phyloP scores from a whole-genome alignment of 768 basidiomycete genomes.

The Lactarius indigo region DNA sequence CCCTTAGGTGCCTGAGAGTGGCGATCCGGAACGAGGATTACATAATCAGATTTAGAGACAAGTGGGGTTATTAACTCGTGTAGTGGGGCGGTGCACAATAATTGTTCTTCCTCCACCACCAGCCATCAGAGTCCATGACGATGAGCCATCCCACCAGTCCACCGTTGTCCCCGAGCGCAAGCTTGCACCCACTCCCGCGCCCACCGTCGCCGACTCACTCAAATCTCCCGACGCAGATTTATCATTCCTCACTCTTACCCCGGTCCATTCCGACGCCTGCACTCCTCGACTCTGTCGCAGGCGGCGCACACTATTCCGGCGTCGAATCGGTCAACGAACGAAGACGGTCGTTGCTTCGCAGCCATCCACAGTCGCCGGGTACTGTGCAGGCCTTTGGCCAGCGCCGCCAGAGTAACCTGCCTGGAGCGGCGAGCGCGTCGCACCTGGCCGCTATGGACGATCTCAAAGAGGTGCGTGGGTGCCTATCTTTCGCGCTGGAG shows the following conservation, averaged over 20 bases:
- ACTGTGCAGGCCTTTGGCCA: background rate
- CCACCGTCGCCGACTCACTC: constrained; percentile 11
- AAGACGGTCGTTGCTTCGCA: constrained; percentile 11
- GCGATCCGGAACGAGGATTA: background rate
- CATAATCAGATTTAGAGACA: background rate
- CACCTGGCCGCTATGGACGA: constrained; percentile 54
- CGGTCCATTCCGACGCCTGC: constrained; percentile 45
- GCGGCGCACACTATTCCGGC: constrained; percentile 63
- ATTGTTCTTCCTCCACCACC: constrained; percentile 4
- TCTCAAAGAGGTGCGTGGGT: constrained; percentile 41
- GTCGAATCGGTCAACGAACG: constrained; percentile 37
- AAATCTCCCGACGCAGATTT: constrained; percentile 41
- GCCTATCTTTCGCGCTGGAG: background rate
- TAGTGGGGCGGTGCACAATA: background rate
- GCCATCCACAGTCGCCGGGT: constrained; percentile 2
- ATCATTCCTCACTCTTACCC: constrained; percentile 44
- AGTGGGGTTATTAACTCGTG: background rate
- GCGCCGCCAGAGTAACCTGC: constrained; percentile 13
- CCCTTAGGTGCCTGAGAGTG: background rate
- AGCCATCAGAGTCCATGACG: background rate
- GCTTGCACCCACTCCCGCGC: background rate
- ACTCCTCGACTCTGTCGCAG: constrained; percentile 54
- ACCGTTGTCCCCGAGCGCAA: background rate
- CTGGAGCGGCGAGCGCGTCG: constrained; percentile 21
- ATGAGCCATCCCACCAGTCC: background rate